Evolutionary conservation across 202 grass and related monocot species (phyloP).

Genomic region (Panicum virgatum): DNA sequence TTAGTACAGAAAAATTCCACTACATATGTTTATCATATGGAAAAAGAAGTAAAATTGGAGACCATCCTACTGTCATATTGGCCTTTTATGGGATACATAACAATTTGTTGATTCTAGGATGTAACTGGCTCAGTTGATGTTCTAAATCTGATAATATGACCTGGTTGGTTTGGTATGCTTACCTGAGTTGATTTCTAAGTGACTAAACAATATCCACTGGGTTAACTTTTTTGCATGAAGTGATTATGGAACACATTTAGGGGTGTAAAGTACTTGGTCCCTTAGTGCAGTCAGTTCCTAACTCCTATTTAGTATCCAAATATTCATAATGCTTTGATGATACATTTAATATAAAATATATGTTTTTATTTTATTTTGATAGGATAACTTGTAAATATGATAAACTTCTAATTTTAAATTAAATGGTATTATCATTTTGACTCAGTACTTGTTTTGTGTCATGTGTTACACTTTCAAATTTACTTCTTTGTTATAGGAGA

Average conservation of each 20-base stretch:
- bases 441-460: background rate
- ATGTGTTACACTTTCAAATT: background rate
- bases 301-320: background rate
- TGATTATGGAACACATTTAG: background rate
- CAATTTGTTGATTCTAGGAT: background rate
- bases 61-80: background rate
- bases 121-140: background rate
- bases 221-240: background rate
- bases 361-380: conserved; percentile 1
- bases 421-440: background rate
- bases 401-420: background rate
- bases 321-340: background rate
- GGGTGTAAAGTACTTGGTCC: background rate
- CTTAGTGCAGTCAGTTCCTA: background rate
- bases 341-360: background rate
- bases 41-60: conserved; percentile 7
- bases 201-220: background rate
- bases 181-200: background rate
- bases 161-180: conserved; percentile 9
- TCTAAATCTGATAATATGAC: conserved; percentile 6
- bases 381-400: background rate
- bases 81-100: conserved; percentile 26
- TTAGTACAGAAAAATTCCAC: background rate
- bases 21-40: conserved; percentile 9
- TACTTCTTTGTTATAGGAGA: conserved; percentile 9